phyloP scores from a whole-genome alignment of 1,284 basidiomycete genomes.

The Exsudoporus floridanus region DNA sequence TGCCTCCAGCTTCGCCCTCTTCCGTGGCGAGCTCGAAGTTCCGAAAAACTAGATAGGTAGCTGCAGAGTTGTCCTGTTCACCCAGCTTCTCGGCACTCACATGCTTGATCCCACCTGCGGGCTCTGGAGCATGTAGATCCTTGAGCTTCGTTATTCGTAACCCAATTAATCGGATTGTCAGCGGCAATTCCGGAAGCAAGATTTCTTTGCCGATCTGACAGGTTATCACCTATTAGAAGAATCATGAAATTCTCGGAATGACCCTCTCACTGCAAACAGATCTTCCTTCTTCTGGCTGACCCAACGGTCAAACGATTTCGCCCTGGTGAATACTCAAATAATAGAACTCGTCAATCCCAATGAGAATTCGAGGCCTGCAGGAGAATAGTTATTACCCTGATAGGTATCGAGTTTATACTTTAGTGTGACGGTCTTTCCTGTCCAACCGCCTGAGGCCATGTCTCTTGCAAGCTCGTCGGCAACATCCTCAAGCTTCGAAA shows the following conservation, averaged over 20 bases:
- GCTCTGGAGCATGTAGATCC: constrained; percentile 59
- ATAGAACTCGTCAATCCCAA: constrained; percentile 5
- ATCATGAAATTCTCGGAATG: neutral
- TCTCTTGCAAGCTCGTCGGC: constrained; percentile 79
- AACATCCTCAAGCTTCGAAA: constrained; percentile 75
- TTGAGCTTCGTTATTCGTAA: constrained; percentile 82
- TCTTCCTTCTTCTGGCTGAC: constrained; percentile 74
- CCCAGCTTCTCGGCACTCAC: constrained; percentile 40
- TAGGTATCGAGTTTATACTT: constrained; percentile 82
- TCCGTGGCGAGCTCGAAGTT: constrained; percentile 38
- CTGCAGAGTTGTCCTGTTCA: neutral
- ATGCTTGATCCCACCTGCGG: constrained; percentile 57
- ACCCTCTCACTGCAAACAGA: constrained; percentile 61
- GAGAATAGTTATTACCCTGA: constrained; percentile 56
- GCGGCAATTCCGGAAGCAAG: constrained; percentile 74
- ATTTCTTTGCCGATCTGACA: constrained; percentile 76
- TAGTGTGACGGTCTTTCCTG: constrained; percentile 73
- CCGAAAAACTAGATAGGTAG: constrained; percentile 54
- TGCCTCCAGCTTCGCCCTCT: constrained; percentile 39
- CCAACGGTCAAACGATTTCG: constrained; percentile 75
- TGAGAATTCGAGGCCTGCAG: neutral
- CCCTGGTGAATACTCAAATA: constrained; percentile 71
- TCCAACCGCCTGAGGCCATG: constrained; percentile 69
- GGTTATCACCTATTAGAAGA: constrained; percentile 4
- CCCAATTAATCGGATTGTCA: constrained; percentile 78